Evolutionary conservation across 2,329 filamentous ascomycete species (phyloP).

Genomic region (Nemania sp.): DNA sequence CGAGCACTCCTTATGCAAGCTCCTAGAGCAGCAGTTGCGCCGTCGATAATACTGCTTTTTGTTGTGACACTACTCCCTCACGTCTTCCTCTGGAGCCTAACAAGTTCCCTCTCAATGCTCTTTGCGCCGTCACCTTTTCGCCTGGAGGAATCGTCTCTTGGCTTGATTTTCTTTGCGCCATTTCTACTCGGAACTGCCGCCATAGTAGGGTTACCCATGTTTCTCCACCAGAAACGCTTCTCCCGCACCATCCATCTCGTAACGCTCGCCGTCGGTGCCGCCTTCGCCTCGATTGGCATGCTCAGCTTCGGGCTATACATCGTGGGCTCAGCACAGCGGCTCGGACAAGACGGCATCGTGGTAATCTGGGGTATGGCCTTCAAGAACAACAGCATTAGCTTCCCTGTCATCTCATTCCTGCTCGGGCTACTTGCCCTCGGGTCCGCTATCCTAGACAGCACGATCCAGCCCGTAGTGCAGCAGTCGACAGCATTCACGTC

Average conservation of each 20-base stretch:
- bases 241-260: slow-evolving; percentile 51
- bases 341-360: too few species aligned
- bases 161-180: slow-evolving; percentile 59
- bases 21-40: slow-evolving; percentile 61
- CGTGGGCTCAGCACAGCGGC: slow-evolving; percentile 40
- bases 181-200: slow-evolving; percentile 57
- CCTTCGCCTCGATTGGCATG: slow-evolving; percentile 57
- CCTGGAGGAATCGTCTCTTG: slow-evolving; percentile 56
- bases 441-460: slow-evolving; percentile 55
- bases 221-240: slow-evolving; percentile 51
- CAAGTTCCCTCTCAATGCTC: slow-evolving; percentile 60
- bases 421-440: slow-evolving; percentile 62
- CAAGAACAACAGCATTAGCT: slow-evolving; percentile 45
- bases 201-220: slow-evolving; percentile 52
- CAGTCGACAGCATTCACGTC: slow-evolving; percentile 64
- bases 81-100: slow-evolving; percentile 61
- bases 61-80: slow-evolving; percentile 60
- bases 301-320: slow-evolving; percentile 61
- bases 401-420: slow-evolving; percentile 59
- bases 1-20: slow-evolving; percentile 56
- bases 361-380: too few species aligned
- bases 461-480: slow-evolving; percentile 57
- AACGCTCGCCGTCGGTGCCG: slow-evolving; percentile 54
- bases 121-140: slow-evolving; percentile 60
- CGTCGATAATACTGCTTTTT: slow-evolving; percentile 62